phyloP scores from a whole-genome alignment of 2,329 filamentous ascomycete species.

The Sordariomycetes sp. region DNA sequence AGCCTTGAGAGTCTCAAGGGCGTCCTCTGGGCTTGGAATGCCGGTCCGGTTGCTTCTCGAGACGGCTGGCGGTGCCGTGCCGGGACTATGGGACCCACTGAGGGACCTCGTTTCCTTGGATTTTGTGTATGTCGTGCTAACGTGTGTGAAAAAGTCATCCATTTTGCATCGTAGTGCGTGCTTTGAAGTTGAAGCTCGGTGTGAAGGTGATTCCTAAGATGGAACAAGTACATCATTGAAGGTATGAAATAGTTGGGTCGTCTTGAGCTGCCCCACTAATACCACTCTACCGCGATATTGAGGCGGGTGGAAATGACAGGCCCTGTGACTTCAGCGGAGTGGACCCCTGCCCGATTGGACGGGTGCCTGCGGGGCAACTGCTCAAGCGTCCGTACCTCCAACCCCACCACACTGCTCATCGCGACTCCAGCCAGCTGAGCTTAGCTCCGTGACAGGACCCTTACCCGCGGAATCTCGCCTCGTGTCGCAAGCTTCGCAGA shows the following conservation, averaged over 20 bases:
- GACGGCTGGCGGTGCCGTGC: background rate
- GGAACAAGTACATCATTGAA: background rate
- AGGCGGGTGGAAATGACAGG: background rate
- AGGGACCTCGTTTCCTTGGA: background rate
- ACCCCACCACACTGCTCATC: background rate
- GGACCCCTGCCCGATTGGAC: background rate
- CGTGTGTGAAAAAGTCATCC: constrained; percentile 41
- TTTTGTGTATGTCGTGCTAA: constrained; percentile 36
- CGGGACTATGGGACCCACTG: background rate
- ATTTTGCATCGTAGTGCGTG: constrained; percentile 19
- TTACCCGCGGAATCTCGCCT: background rate
- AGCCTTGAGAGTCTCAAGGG: constrained; percentile 43
- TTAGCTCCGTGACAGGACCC: background rate
- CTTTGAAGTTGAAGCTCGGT: background rate
- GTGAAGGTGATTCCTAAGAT: background rate
- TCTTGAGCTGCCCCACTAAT: background rate
- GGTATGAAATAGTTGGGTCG: background rate
- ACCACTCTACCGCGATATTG: background rate
- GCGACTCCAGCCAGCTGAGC: background rate
- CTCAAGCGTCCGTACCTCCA: background rate
- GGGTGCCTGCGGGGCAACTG: background rate
- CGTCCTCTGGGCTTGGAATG: constrained; percentile 26
- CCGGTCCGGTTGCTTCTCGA: background rate
- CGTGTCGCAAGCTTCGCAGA: background rate
- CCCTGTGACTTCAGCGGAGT: background rate